Evolutionary conservation across 371 early-diverging fungal species (phyloP).

Genomic region (Actinomortierella wolfii): DNA sequence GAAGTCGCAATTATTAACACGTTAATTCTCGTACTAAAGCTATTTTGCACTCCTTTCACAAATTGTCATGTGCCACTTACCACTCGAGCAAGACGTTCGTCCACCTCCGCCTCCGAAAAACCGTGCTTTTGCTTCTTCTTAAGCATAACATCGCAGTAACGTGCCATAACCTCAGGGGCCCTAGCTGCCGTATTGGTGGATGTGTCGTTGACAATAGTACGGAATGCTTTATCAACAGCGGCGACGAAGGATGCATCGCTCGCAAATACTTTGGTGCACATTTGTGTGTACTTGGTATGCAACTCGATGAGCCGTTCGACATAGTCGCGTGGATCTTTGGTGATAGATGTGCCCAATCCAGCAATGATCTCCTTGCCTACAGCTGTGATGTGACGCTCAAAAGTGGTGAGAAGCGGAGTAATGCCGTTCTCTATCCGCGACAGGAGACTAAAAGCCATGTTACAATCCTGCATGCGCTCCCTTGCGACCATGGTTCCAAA

Average conservation of each 20-base stretch:
- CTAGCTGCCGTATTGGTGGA: constrained; percentile 54
- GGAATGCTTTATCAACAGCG: constrained; percentile 86
- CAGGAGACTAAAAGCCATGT: constrained; percentile 71
- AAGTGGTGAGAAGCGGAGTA: constrained; percentile 61
- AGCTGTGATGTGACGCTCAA: constrained; percentile 66
- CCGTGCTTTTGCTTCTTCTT: constrained; percentile 57
- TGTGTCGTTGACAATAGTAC: constrained; percentile 74
- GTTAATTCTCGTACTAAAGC: too few relatives aligned
- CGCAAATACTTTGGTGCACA: constrained; percentile 67
- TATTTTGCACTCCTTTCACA: too few relatives aligned
- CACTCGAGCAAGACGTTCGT: constrained; percentile 45
- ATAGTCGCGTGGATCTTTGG: constrained; percentile 75
- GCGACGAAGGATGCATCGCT: constrained; percentile 76
- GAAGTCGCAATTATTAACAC: neutral
- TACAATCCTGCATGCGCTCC: constrained; percentile 71
- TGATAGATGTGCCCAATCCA: constrained; percentile 53
- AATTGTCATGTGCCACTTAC: too few relatives aligned
- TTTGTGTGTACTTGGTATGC: constrained; percentile 65
- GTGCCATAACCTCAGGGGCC: constrained; percentile 79
- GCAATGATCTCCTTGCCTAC: constrained; percentile 64
- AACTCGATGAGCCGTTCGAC: constrained; percentile 68
- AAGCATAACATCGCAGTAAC: constrained; percentile 81
- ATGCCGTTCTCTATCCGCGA: constrained; percentile 69
- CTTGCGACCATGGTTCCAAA: constrained; percentile 72
- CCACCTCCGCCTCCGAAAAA: constrained; percentile 47